phyloP scores from a whole-genome alignment of 352 stramenopile species.

The Blastocystis hominis region DNA sequence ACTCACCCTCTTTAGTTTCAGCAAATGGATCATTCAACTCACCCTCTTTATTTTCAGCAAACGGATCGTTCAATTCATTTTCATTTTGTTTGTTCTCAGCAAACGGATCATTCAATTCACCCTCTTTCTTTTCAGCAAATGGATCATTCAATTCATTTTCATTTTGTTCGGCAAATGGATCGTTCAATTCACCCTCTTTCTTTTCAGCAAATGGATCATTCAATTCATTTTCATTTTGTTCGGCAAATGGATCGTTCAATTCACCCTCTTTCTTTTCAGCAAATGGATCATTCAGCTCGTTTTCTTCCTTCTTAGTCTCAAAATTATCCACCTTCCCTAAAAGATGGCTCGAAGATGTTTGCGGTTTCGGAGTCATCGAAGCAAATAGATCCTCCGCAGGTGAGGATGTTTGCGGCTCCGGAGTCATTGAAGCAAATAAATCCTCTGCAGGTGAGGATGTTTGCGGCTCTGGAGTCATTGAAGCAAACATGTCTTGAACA shows the following conservation, averaged over 20 bases:
- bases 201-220: constrained; percentile 23
- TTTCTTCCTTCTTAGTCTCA: not conserved
- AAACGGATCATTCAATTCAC: not conserved
- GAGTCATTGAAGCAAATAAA: not conserved
- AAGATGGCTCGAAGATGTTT: too few species aligned
- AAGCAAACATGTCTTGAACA: not conserved
- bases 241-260: not conserved
- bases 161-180: constrained; percentile 11
- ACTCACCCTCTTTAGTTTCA: not conserved
- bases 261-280: not conserved
- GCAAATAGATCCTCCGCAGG: not conserved
- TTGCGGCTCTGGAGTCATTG: not conserved
- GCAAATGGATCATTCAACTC: not conserved
- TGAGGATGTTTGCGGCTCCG: not conserved
- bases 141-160: not conserved
- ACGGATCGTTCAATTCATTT: not conserved
- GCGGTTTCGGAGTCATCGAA: too few species aligned
- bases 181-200: not conserved
- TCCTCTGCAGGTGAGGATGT: not conserved
- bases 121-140: not conserved
- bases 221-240: not conserved
- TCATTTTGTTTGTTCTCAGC: not conserved
- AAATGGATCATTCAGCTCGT: not conserved
- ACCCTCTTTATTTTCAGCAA: not conserved
- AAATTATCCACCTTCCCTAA: too few species aligned